Base-by-base conservation (phyloP, 2,329 filamentous ascomycete genomes). In the Aspergillus melleus region DNA sequence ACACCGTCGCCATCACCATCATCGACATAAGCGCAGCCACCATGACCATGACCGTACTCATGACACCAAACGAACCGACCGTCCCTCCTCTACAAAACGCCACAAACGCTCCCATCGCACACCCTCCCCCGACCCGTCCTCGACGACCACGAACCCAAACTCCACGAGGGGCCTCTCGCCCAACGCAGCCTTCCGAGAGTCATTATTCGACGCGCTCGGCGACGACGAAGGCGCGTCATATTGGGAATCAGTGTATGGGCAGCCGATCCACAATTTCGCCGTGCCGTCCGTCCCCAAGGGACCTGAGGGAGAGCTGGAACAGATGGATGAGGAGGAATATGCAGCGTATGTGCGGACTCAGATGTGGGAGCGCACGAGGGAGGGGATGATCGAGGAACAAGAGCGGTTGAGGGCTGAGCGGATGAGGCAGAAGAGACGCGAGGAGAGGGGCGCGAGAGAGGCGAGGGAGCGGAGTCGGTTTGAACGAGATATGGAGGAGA, bases 291-390 rank as follows among this genome's bases (percentile, higher is more conserved):
- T 71, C 1, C 67, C 76, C 64, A 70, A 80, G 71, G 84, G 84
- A 70, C 55, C 78, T 64, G 54, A 77, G 67, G 85, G 84, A 16
- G 80, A 83, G 60, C 80, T 96, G 12, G 92, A 96, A 75, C 84
- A 83, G 64, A 98, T 98, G 94, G 88, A 83, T 9, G 95, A 98
- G 67, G 93, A 98, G 29, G 90, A 97, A 74, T 99, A 98, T 73
- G 90, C 91, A 0, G 82, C 87, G 2, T 90, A 93, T 74, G 94
- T 99, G 44, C 87, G 94, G 19, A 84, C 84, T 55, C 88, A 88
- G 76, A 98, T 99, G 95, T 99, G 92, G 89, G 93, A 97, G 81
- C 92, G 91, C 78, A 96, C 90, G 55, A 88, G 96, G 71, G 89
- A 94, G 65, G 90, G 94, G 22, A 79, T 96, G 55, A 74, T 94